Conservation (phyloP, 2,329 filamentous ascomycete species). For the Fusarium hostae region DNA sequence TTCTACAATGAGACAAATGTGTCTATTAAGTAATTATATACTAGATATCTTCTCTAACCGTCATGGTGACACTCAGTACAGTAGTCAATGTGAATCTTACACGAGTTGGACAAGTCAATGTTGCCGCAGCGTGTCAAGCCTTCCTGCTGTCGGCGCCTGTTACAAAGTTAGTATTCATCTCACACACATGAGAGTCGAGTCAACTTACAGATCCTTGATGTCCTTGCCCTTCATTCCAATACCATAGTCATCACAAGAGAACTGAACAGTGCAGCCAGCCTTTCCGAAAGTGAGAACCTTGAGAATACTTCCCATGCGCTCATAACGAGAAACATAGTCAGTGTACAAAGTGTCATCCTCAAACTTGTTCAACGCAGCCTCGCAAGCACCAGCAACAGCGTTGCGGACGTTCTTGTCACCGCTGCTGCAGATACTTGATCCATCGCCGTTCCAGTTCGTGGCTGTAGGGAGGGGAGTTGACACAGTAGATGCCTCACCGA, state of each 20-base stretch:
- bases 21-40: neutral
- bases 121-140: constrained; percentile 6
- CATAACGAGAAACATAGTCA: neutral
- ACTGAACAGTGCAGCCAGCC: constrained; percentile 13
- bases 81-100: constrained; percentile 19
- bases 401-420: neutral
- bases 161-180: neutral
- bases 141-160: neutral
- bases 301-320: constrained; percentile 15
- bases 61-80: neutral
- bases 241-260: constrained; percentile 12
- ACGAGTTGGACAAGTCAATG: constrained; percentile 9
- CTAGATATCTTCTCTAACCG: fast-evolving
- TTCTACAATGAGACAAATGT: neutral
- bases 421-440: constrained; percentile 1
- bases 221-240: constrained; percentile 23
- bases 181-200: fast-evolving
- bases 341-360: constrained; percentile 14
- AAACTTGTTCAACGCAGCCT: neutral
- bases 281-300: neutral
- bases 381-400: neutral
- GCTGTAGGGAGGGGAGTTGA: neutral
- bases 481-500: neutral
- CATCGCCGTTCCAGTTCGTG: neutral
- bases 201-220: constrained; percentile 19